Percentiles rank a stretch among this genome's conserved stretches.
Conservation (phyloP, 331 rosid genomes). For the Rhamnella rubrinervis region DNA sequence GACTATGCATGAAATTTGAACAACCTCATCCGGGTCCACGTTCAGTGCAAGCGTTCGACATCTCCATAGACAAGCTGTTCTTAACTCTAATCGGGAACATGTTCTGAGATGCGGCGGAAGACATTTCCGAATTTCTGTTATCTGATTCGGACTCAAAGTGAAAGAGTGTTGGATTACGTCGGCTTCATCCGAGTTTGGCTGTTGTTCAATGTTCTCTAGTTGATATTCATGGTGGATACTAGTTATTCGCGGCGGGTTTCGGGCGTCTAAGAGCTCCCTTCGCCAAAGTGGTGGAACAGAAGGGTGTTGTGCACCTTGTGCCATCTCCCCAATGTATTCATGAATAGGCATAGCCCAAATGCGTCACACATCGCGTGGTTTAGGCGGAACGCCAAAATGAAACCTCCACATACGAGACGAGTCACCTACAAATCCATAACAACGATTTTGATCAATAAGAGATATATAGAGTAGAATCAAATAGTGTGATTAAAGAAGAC, state of each 20-base stretch:
- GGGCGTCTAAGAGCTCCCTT: conserved; percentile 1
- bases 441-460: too few species aligned
- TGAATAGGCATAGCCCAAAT: neutral
- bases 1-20: conserved; percentile 9
- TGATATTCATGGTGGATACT: neutral
- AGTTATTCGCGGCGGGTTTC: conserved; percentile 1
- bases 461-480: too few species aligned
- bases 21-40: conserved; percentile 22
- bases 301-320: neutral
- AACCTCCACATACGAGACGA: conserved; percentile 10
- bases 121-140: conserved; percentile 9
- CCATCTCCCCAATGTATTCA: neutral
- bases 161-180: conserved; percentile 24
- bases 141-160: conserved; percentile 27
- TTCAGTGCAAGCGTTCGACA: conserved; percentile 35
- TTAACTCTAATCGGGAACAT: conserved; percentile 28
- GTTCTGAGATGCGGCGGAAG: conserved; percentile 6
- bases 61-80: conserved; percentile 41
- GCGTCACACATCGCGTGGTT: conserved; percentile 10
- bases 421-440: neutral
- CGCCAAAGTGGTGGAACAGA: conserved; percentile 14
- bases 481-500: too few species aligned
- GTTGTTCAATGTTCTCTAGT: neutral
- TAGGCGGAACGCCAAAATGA: conserved; percentile 1
- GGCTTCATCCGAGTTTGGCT: neutral